A percentile compares a stretch with the other conserved stretches of the same genome.
These are phyloP conservation scores for Metschnikowia proteae DNA, from an alignment of 805 yeast species.

Conservation along the genomic window DNA sequence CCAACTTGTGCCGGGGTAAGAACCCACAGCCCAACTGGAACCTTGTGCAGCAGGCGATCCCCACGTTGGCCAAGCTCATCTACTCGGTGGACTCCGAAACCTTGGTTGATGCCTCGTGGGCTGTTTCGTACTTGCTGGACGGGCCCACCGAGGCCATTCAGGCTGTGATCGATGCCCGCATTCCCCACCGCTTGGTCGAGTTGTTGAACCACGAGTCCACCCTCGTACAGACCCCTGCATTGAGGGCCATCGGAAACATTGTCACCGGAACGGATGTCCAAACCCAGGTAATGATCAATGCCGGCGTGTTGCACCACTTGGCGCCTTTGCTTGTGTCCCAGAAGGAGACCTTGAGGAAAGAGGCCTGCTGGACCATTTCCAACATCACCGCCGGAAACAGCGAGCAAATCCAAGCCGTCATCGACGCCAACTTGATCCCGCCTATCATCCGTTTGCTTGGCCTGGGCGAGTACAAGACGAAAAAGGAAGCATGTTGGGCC, in stretches of 20 bases:
- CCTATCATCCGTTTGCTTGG: constrained; percentile 76
- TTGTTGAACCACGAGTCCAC: constrained; percentile 79
- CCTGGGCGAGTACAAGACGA: constrained; percentile 89
- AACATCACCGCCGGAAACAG: constrained; percentile 97
- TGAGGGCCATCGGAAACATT: constrained; percentile 95
- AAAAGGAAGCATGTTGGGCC: constrained; percentile 99
- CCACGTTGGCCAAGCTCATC: constrained; percentile 85
- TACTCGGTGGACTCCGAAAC: constrained; percentile 91
- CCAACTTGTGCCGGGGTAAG: constrained; percentile 95
- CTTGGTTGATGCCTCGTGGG: constrained; percentile 97
- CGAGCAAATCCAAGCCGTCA: constrained; percentile 94
- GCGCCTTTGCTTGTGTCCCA: constrained; percentile 74
- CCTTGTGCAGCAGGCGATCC: constrained; percentile 79
- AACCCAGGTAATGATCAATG: constrained; percentile 91
- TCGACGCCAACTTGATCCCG: constrained; percentile 90
- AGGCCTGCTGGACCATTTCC: constrained; percentile 98
- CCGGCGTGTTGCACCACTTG: constrained; percentile 85
- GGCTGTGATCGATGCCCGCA: constrained; percentile 94
- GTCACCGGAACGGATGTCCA: constrained; percentile 96
- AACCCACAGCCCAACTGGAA: constrained; percentile 96
- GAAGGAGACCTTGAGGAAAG: constrained; percentile 91
- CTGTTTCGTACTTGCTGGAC: constrained; percentile 89
- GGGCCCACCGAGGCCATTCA: constrained; percentile 92
- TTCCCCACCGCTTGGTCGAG: constrained; percentile 91
- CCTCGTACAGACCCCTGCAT: constrained; percentile 91